Percentiles rank a stretch among this genome's conserved stretches.
Evolutionary conservation across 2,329 filamentous ascomycete genomes (phyloP).

Genomic region (Botryotinia narcissicola): DNA sequence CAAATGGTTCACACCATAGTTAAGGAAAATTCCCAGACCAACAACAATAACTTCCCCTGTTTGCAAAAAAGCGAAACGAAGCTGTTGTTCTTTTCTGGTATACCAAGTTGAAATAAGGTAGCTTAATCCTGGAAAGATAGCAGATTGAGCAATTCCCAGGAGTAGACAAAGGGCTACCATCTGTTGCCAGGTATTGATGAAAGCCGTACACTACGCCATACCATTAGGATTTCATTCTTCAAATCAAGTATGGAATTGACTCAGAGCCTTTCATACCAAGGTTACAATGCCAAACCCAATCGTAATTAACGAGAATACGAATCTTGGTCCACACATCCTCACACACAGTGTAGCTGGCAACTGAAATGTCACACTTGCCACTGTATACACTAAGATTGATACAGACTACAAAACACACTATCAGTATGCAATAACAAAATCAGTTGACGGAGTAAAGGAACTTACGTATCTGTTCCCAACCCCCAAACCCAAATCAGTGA

Average conservation of each 20-base stretch:
- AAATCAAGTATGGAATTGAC: background rate
- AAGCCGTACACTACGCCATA: slow-evolving; percentile 55
- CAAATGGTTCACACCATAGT: slow-evolving; percentile 65
- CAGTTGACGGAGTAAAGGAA: background rate
- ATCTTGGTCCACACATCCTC: slow-evolving; percentile 60
- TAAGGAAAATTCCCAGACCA: slow-evolving; percentile 40
- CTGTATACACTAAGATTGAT: slow-evolving; percentile 71
- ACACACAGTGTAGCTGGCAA: slow-evolving; percentile 66
- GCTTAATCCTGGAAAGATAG: slow-evolving; percentile 51
- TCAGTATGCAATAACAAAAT: background rate
- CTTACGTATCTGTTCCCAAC: slow-evolving; percentile 57
- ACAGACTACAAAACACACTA: slow-evolving; percentile 46
- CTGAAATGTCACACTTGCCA: slow-evolving; percentile 66
- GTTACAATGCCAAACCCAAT: slow-evolving; percentile 63
- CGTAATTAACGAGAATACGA: slow-evolving; percentile 61
- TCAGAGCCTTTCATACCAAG: slow-evolving; percentile 39
- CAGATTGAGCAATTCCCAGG: slow-evolving; percentile 61
- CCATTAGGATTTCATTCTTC: background rate
- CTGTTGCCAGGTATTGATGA: slow-evolving; percentile 64
- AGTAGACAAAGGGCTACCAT: slow-evolving; percentile 67
- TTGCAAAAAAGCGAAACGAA: slow-evolving; percentile 66
- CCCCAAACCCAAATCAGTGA: slow-evolving; percentile 56
- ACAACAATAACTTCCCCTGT: slow-evolving; percentile 62
- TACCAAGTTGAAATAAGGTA: slow-evolving; percentile 46
- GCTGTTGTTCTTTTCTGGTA: slow-evolving; percentile 37